Evolutionary conservation across 106 monocot genomes (phyloP).

Genomic region (Iris macrosiphon): DNA sequence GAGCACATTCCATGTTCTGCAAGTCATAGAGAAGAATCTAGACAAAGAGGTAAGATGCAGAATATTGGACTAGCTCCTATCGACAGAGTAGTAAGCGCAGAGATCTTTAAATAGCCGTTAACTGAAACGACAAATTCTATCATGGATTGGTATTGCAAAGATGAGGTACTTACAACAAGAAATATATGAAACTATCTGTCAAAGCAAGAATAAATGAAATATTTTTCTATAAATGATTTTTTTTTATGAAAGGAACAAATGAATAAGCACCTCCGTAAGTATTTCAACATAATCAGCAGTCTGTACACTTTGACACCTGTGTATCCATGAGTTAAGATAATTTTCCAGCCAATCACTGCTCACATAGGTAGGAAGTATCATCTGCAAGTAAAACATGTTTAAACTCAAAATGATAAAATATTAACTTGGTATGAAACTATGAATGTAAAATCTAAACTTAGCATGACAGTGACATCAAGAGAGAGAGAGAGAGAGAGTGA

Average conservation of each 20-base stretch:
- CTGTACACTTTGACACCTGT: slow-evolving; percentile 49
- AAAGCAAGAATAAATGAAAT: slow-evolving; percentile 1
- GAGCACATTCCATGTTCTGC: too few species aligned
- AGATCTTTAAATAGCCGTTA: too few species aligned
- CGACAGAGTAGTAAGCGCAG: too few species aligned
- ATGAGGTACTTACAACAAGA: not conserved
- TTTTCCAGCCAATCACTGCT: slow-evolving; percentile 52
- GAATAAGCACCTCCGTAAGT: slow-evolving; percentile 53
- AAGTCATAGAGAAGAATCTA: too few species aligned
- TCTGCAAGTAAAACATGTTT: slow-evolving; percentile 44
- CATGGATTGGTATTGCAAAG: not conserved
- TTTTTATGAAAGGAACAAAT: slow-evolving; percentile 9
- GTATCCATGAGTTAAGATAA: slow-evolving; percentile 53
- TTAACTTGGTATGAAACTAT: too few species aligned
- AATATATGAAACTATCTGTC: not conserved
- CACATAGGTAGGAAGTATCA: slow-evolving; percentile 72
- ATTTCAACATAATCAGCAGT: slow-evolving; percentile 75
- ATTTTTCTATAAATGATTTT: too few species aligned
- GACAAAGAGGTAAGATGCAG: too few species aligned
- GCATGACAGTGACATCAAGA: too few species aligned
- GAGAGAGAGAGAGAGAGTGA: too few species aligned
- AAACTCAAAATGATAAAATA: not conserved
- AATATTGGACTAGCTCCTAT: too few species aligned
- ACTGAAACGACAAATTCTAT: too few species aligned
- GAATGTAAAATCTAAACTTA: too few species aligned